Base-by-base conservation (phyloP, 495 filamentous ascomycete genomes). In the Trichoderma parareesei region DNA sequence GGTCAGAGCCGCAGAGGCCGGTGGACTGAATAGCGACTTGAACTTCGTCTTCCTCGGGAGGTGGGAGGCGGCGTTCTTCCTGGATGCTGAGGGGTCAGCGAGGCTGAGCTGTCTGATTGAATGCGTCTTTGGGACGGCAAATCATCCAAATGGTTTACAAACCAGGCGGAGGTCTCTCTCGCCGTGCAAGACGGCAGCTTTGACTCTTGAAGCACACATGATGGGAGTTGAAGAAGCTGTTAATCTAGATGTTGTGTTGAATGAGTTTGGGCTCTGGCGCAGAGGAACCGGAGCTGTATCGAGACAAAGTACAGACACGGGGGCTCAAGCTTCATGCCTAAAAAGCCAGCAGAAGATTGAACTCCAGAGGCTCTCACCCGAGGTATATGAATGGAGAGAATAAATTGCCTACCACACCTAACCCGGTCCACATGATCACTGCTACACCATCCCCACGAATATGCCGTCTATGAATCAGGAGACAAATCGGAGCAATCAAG, bases 171-270 rank as follows among this genome's bases (percentile, higher is more conserved):
- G 79, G 62, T 90, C 87, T 69, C 84, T 84, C 46, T 86, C 82
- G 37, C 86, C 88, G 68, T 89, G 83, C 48, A 91, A 81, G 62
- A 91, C 85, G 11, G 89, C 89, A 11, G 88, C 87, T 70, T 83
- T 75, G 44, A 85, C 74, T 65, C 72, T 41, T 18, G n/a, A 18
- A 5, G 33, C 38, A 43, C 38, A 61, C 60, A 61, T 61, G 60
- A 2, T 42, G 37, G 37, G 0, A 10, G 33, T 8, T n/a, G 5
- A 10, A 37, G n/a, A 35, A 55, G 27, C 27, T 27, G 27, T 48
- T 1, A 48, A 18, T 14, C n/a, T 48, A 48, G 40, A 41, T 1
- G 3, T 3, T 6, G 1, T 41, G 40, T 11, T 27, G 27, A 27
- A 27, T 27, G 27, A 27, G 27, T 27, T 41, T 3, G 40, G 40